Percentiles rank a stretch among this genome's conserved stretches.
phyloP scores from a whole-genome alignment of 2,329 filamentous ascomycete species.

The Orbilia oligospora region DNA sequence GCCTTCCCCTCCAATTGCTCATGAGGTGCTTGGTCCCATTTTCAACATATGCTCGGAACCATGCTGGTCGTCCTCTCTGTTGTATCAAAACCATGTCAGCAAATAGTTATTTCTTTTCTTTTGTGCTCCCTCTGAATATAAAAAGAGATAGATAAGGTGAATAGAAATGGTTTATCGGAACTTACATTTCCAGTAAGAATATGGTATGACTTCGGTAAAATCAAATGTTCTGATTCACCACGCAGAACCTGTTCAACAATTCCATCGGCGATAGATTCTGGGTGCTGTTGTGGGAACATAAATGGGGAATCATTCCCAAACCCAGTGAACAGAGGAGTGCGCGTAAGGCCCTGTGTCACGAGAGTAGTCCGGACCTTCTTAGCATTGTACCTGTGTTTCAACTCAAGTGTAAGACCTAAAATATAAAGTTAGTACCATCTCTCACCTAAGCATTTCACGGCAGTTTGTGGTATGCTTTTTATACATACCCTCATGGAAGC shows the following conservation, averaged over 20 bases:
- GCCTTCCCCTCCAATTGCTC: constrained; percentile 61
- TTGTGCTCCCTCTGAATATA: too few species aligned
- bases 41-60: constrained; percentile 61
- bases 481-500: constrained; percentile 75
- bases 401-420: constrained; percentile 71
- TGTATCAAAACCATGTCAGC: background rate
- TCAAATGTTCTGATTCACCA: constrained; percentile 73
- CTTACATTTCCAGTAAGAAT: constrained; percentile 68
- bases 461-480: background rate
- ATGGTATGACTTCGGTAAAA: constrained; percentile 70
- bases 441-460: constrained; percentile 62
- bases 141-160: too few species aligned
- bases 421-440: constrained; percentile 63
- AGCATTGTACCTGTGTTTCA: constrained; percentile 75
- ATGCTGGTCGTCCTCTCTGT: constrained; percentile 62
- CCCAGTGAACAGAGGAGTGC: constrained; percentile 74
- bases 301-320: constrained; percentile 71
- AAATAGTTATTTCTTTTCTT: too few species aligned
- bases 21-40: constrained; percentile 54
- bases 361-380: constrained; percentile 77
- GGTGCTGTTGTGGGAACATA: constrained; percentile 72
- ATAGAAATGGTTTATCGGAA: background rate
- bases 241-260: constrained; percentile 74
- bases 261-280: constrained; percentile 76
- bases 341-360: constrained; percentile 76